A percentile compares a stretch with the other conserved stretches of the same genome.
These are phyloP conservation scores for Puya raimondii DNA, from an alignment of 176 grass and related monocot species.

Conservation along the genomic window DNA sequence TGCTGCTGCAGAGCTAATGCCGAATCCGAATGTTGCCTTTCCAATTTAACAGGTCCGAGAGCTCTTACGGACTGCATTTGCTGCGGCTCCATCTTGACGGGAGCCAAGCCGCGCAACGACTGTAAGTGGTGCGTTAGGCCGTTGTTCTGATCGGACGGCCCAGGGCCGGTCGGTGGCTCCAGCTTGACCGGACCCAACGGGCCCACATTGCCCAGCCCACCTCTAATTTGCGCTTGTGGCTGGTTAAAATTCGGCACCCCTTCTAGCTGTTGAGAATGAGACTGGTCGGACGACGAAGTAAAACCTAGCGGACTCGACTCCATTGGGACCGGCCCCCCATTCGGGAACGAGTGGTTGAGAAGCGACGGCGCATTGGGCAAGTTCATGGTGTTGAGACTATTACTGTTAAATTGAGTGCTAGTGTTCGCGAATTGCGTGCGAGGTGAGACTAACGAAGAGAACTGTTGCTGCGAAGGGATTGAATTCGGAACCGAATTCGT, in stretches of 20 bases:
- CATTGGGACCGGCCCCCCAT: conserved; percentile 3
- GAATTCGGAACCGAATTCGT: conserved; percentile 17
- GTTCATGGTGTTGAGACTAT: conserved; percentile 4
- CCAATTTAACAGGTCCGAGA: conserved; percentile 25
- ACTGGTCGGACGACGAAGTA: not conserved
- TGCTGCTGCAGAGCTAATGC: conserved; percentile 23
- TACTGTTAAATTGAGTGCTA: conserved; percentile 16
- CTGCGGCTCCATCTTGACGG: conserved; percentile 20
- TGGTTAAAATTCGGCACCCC: conserved; percentile 23
- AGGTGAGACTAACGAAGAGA: conserved; percentile 29
- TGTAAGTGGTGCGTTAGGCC: conserved; percentile 1
- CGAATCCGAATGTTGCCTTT: conserved; percentile 24
- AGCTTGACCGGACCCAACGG: conserved; percentile 21
- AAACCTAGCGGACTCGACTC: conserved; percentile 1
- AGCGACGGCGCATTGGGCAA: conserved; percentile 24
- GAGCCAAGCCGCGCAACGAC: conserved; percentile 5
- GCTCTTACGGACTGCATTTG: conserved; percentile 1
- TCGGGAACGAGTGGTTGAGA: conserved; percentile 13
- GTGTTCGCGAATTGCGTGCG: not conserved
- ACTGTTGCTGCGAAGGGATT: conserved; percentile 6
- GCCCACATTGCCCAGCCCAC: conserved; percentile 15
- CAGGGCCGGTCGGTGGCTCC: conserved; percentile 18
- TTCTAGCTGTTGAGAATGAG: conserved; percentile 13
- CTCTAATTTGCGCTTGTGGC: conserved; percentile 11
- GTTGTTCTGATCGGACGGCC: conserved; percentile 7